Conservation (phyloP, 2,329 filamentous ascomycete species). For the Ilyonectria mors-panacis region DNA sequence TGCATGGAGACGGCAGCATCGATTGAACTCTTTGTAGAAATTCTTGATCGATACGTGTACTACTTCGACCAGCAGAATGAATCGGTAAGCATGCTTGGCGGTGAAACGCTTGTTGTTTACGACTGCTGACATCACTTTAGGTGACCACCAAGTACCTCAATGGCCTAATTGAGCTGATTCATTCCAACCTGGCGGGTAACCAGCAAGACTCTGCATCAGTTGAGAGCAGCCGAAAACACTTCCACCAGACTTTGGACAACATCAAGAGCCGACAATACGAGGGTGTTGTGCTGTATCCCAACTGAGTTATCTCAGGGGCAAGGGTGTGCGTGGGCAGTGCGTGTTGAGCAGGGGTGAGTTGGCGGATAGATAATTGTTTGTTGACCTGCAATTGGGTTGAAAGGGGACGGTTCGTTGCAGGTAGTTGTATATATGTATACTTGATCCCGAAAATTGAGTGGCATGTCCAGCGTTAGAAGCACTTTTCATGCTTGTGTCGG, state of each 20-base stretch:
- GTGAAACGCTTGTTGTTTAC: background rate
- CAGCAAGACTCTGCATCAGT: constrained; percentile 85
- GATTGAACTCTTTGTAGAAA: constrained; percentile 98
- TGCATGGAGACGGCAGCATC: constrained; percentile 99
- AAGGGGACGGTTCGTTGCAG: constrained; percentile 32
- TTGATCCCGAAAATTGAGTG: constrained; percentile 42
- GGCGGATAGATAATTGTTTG: constrained; percentile 49
- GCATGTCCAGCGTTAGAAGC: constrained; percentile 16
- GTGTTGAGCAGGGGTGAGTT: constrained; percentile 33
- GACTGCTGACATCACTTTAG: constrained; percentile 52
- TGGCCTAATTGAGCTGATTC: constrained; percentile 96
- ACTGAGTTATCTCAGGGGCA: constrained; percentile 41
- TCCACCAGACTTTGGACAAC: constrained; percentile 94
- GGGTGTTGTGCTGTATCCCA: constrained; percentile 82
- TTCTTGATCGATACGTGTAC: constrained; percentile 97
- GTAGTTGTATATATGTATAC: constrained; percentile 50
- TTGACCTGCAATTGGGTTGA: constrained; percentile 31
- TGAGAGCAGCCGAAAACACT: constrained; percentile 93
- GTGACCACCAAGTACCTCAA: constrained; percentile 98
- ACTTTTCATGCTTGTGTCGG: too few species aligned
- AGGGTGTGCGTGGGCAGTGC: constrained; percentile 27
- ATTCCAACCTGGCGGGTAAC: constrained; percentile 92
- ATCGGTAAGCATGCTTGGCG: constrained; percentile 70
- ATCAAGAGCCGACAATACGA: constrained; percentile 94
- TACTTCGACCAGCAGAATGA: constrained; percentile 99